Evolutionary conservation across 179 eudicot genomes (phyloP).

Genomic region (Sideroxylon spinosum): DNA sequence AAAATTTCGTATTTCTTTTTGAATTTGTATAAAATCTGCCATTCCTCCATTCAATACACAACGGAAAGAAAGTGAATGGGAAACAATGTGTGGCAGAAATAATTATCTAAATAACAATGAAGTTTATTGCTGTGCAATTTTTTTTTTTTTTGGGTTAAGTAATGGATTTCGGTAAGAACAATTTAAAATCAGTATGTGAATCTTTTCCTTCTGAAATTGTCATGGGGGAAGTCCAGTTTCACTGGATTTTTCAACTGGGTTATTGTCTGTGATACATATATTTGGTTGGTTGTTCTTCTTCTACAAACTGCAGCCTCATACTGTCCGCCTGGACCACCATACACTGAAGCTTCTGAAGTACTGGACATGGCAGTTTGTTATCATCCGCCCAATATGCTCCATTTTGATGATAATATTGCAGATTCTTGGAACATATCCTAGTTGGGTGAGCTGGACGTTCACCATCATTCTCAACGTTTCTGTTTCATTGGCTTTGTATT

Average conservation of each 20-base stretch:
- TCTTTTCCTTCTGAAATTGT: background rate
- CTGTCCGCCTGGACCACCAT: slow-evolving; percentile 54
- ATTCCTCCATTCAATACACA: background rate
- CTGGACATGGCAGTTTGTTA: slow-evolving; percentile 95
- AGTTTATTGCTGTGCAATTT: no score
- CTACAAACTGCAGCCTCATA: slow-evolving; percentile 59
- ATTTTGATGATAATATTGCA: slow-evolving; percentile 67
- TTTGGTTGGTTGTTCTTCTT: background rate
- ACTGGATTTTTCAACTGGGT: slow-evolving; percentile 4
- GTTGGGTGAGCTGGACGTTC: slow-evolving; percentile 81
- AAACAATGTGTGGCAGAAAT: background rate
- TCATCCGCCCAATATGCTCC: slow-evolving; percentile 74
- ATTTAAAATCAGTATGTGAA: background rate
- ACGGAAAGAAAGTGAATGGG: background rate
- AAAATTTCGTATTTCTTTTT: background rate
- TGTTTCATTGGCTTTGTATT: slow-evolving; percentile 73
- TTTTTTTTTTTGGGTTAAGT: background rate
- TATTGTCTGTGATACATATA: background rate
- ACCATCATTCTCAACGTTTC: slow-evolving; percentile 78
- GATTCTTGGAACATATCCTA: slow-evolving; percentile 56
- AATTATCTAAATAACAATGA: background rate
- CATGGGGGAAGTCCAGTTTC: background rate
- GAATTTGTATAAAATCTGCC: background rate
- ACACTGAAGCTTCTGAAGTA: slow-evolving; percentile 66
- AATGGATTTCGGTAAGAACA: background rate